Conservation (phyloP, 306 rosid species). For the Cyclanthera cordifolia region DNA sequence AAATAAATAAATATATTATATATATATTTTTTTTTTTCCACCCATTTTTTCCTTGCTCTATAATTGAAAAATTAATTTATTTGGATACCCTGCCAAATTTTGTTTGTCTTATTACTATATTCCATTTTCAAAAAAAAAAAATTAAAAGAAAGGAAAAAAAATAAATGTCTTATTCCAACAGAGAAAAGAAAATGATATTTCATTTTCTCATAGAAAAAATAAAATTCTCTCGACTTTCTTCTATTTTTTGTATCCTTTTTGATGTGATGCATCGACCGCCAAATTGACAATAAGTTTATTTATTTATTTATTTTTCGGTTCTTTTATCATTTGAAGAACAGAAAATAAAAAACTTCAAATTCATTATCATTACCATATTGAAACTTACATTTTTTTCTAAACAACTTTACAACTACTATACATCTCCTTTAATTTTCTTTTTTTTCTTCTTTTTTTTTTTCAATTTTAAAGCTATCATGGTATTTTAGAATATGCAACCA, state of each 20-base stretch:
- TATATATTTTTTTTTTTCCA: too few species aligned
- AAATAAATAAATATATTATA: too few species aligned
- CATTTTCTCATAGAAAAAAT: too few species aligned
- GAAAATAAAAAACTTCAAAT: not conserved
- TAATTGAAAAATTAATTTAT: not conserved
- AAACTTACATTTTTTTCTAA: not conserved
- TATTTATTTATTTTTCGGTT: not conserved
- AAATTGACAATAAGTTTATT: not conserved
- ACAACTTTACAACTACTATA: not conserved
- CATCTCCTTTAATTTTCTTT: not conserved
- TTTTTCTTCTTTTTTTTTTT: too few species aligned
- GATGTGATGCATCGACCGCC: conserved; percentile 12
- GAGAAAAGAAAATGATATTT: not conserved
- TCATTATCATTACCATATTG: not conserved
- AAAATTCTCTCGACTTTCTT: not conserved
- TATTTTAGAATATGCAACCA: not conserved
- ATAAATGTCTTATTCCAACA: not conserved
- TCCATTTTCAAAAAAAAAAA: not conserved
- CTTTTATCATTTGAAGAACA: not conserved
- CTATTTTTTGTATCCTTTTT: not conserved
- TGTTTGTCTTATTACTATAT: not conserved
- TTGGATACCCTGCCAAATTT: not conserved
- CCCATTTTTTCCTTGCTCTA: too few species aligned
- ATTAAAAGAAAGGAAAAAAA: not conserved
- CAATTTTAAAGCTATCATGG: not conserved